Evolutionary conservation across 176 grass and related monocot species (phyloP).

Genomic region (Ampelocalamus luodianensis): DNA sequence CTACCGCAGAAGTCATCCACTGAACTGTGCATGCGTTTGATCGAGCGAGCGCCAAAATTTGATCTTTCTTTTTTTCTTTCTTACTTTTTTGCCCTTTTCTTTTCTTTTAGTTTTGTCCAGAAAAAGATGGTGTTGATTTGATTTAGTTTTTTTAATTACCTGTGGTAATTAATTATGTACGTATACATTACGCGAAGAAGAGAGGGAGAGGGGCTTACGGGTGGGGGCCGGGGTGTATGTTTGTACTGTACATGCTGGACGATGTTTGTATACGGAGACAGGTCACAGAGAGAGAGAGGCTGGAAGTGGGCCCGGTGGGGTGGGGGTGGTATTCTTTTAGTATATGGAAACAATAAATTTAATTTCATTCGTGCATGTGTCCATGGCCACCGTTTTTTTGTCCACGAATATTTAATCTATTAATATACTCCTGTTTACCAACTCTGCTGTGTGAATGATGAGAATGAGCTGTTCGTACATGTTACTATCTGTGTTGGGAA

Average conservation of each 20-base stretch:
- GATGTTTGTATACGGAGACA: slow-evolving; percentile 32
- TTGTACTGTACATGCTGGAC: slow-evolving; percentile 60
- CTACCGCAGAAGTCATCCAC: not conserved
- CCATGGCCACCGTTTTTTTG: not conserved
- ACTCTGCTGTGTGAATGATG: not conserved
- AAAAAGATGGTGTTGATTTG: slow-evolving; percentile 73
- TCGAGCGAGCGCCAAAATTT: slow-evolving; percentile 50
- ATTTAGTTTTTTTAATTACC: slow-evolving; percentile 70
- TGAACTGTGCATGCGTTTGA: slow-evolving; percentile 27
- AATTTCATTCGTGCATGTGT: slow-evolving; percentile 51
- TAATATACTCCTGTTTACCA: not conserved
- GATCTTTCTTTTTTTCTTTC: not conserved
- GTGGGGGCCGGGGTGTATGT: slow-evolving; percentile 27
- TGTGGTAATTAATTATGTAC: slow-evolving; percentile 69
- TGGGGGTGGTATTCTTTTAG: slow-evolving; percentile 58
- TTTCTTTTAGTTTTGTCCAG: slow-evolving; percentile 66
- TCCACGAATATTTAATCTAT: not conserved
- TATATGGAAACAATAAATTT: slow-evolving; percentile 65
- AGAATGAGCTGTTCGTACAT: not conserved
- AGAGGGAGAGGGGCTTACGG: not conserved
- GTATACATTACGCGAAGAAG: slow-evolving; percentile 48
- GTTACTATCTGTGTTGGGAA: not conserved
- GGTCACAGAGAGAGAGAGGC: not conserved
- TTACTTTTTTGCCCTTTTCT: slow-evolving; percentile 7
- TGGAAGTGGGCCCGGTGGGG: slow-evolving; percentile 21